These are phyloP conservation scores for Kurtzmaniella quercitrusa DNA, from an alignment of 1,139 yeast genomes.

Conservation along the genomic window DNA sequence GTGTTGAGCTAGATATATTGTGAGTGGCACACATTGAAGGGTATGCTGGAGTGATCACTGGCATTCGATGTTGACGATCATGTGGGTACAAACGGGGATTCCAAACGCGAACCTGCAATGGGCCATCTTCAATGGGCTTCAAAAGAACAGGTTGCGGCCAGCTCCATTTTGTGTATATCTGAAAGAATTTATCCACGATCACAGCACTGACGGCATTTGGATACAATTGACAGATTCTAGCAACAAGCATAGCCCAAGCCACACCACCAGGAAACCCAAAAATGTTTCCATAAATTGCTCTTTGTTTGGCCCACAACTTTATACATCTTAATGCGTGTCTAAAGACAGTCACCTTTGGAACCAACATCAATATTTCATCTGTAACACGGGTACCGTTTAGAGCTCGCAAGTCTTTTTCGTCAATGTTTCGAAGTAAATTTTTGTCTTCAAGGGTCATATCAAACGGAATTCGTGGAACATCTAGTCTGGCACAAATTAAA, in stretches of 20 bases:
- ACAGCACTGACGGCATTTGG: conserved; percentile 96
- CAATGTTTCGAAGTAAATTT: conserved; percentile 76
- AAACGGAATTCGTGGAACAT: conserved; percentile 75
- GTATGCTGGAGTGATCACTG: conserved; percentile 98
- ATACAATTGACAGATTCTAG: conserved; percentile 90
- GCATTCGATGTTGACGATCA: conserved; percentile 91
- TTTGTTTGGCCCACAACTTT: conserved; percentile 93
- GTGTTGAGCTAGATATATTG: conserved; percentile 85
- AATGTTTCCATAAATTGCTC: conserved; percentile 91
- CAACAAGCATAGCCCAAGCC: conserved; percentile 99
- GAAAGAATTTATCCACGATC: conserved; percentile 81
- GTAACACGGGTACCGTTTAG: conserved; percentile 96
- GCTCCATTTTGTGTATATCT: conserved; percentile 82
- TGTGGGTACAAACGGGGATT: conserved; percentile 86
- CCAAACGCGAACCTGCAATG: conserved; percentile 95
- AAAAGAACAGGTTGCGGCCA: conserved; percentile 98
- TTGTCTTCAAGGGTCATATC: conserved; percentile 78
- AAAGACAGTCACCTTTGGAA: conserved; percentile 90
- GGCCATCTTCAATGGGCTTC: conserved; percentile 94
- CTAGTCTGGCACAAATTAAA: conserved; percentile 76
- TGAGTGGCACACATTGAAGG: conserved; percentile 99
- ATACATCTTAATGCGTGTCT: conserved; percentile 90
- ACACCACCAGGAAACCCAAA: conserved; percentile 99
- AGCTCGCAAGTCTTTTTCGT: conserved; percentile 84
- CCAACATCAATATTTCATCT: conserved; percentile 82